A percentile compares a stretch with the other conserved stretches of the same genome.
These are phyloP conservation scores for Diutina catenulata DNA, from an alignment of 1,139 yeast genomes.

Conservation along the genomic window DNA sequence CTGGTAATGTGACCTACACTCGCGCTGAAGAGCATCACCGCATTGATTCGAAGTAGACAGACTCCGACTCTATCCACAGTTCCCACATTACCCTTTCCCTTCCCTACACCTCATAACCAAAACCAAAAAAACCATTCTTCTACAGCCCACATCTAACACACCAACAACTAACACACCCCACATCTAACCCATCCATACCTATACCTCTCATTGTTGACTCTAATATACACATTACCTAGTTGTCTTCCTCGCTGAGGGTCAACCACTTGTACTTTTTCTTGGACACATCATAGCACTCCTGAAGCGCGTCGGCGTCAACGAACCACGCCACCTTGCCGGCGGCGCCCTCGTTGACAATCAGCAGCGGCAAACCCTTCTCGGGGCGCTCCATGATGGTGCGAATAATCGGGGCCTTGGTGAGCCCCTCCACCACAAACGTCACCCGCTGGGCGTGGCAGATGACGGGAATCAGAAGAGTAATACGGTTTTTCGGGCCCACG, in stretches of 20 bases:
- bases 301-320: constrained; percentile 90
- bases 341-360: constrained; percentile 90
- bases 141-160: no score
- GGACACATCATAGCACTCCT: constrained; percentile 63
- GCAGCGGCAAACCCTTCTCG: constrained; percentile 89
- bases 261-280: constrained; percentile 64
- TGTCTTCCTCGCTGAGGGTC: constrained; percentile 14
- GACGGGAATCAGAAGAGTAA: constrained; percentile 88
- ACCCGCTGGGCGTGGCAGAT: constrained; percentile 90
- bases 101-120: no score
- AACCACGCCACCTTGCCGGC: constrained; percentile 97
- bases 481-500: constrained; percentile 75
- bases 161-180: no score
- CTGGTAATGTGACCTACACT: no score
- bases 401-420: constrained; percentile 88
- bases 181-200: no score
- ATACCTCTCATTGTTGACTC: no score
- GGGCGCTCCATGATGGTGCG: constrained; percentile 74
- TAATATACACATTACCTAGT: no score
- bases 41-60: no score
- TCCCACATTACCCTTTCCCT: no score
- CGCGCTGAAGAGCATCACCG: no score
- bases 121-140: no score
- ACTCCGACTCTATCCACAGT: no score
- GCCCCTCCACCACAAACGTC: constrained; percentile 90